Conservation (phyloP, 2,329 filamentous ascomycete species). For the Cercospora brassicicola region DNA sequence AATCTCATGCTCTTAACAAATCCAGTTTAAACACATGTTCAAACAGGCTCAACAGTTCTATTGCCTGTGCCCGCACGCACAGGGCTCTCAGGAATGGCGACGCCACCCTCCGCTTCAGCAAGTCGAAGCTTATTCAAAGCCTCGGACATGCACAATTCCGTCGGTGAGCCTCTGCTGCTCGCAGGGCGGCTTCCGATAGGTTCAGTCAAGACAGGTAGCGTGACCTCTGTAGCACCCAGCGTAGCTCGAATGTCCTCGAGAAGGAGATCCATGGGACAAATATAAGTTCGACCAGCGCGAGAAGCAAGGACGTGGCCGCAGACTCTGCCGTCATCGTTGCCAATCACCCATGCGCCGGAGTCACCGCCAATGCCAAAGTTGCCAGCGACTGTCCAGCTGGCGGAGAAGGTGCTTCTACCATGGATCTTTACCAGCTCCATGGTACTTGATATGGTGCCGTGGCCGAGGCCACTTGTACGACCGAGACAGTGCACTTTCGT, state of each 20-base stretch:
- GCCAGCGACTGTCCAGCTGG: constrained; percentile 64
- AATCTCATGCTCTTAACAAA: neutral
- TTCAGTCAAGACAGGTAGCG: constrained; percentile 62
- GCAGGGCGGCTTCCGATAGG: constrained; percentile 6
- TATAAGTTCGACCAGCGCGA: constrained; percentile 75
- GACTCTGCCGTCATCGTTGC: constrained; percentile 72
- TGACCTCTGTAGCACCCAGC: constrained; percentile 68
- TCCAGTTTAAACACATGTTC: neutral
- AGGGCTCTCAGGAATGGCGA: constrained; percentile 24
- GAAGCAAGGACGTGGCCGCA: constrained; percentile 87
- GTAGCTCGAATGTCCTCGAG: constrained; percentile 81
- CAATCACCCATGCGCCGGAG: constrained; percentile 89
- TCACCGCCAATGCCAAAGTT: constrained; percentile 75
- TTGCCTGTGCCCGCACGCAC: constrained; percentile 13
- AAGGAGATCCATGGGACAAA: constrained; percentile 91
- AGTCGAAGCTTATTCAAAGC: constrained; percentile 27
- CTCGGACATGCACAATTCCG: constrained; percentile 22
- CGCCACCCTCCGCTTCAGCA: constrained; percentile 23
- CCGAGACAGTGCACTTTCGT: constrained; percentile 84
- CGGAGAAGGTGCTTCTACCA: constrained; percentile 76
- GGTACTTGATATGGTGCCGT: constrained; percentile 72
- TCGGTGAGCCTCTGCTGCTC: constrained; percentile 12
- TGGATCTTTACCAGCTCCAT: constrained; percentile 85
- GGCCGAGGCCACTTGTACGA: constrained; percentile 79
- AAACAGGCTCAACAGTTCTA: constrained; percentile 26